Evolutionary conservation across 768 basidiomycete species (phyloP), one percentile per base, ranked within the genome.

Genomic region (Mycena belliarum): DNA sequence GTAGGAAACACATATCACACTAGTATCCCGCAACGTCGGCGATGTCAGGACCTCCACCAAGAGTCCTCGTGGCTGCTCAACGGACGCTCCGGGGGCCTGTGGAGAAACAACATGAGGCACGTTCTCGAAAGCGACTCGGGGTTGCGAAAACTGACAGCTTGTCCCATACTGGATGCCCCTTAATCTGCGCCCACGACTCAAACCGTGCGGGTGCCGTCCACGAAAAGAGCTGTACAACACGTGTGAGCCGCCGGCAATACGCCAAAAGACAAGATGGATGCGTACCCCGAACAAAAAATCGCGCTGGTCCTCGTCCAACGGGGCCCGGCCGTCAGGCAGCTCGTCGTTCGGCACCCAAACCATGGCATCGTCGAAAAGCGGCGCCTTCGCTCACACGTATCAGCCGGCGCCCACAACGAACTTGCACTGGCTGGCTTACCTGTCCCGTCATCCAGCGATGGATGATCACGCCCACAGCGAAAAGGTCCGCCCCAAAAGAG

Each of bases 401-500:
- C 5, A 43, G 42, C 42, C 3, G 6, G 12, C 11, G 11, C 4
- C 12, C 23, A 11, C 6, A 23, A 23, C 23, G 9, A 43, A 24
- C n/a, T n/a, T n/a, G 42, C 5, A 43, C 42, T 12, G 42, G n/a
- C 11, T 20, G 4, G 24, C 42, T 24, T 25, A 47, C 46, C 9
- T 18, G 11, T 1, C 28, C 48, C 2, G 25, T 38, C 0, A 52
- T 2, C 50, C 50, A 52, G 6, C 42, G 4, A 25, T 45, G 28
- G 2, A 58, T 9, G 2, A 48, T 16, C 12, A 46, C 25, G 0
- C 57, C 50, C 0, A 58, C 15, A 2, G 46, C 50, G 20, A 21
- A 58, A 1, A 58, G 33, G 21, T 58, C 57, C 1, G 40, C 44
- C 0, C 50, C 50, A 29, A 40, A 58, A 1, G 57, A 58, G 15